Evolutionary conservation across 108 stramenopile genomes (phyloP), one percentile per base, ranked within the genome.

Genomic region (Cyclotella kingstonii): DNA sequence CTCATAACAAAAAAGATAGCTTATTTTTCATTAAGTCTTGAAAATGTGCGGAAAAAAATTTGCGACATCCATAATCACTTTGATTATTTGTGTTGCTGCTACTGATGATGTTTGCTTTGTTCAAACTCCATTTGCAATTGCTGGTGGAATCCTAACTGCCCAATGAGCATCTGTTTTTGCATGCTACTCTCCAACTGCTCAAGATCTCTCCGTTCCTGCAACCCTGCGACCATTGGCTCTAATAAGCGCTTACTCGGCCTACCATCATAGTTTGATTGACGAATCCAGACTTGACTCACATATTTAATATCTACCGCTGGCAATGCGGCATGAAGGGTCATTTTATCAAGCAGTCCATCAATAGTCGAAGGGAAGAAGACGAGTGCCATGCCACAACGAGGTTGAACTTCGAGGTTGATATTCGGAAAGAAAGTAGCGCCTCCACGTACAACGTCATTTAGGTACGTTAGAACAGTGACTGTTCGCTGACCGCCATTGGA

Each of bases 241-340:
- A 64, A 49, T 42, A 93, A 51, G 27, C 93, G 70, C 44, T 88
- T 89, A 46, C 75, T 78, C 3, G 93, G 81, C 31, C 77, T 76
- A 22, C 93, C 93, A 30, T 72, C 79, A 76, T 97, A 97, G 15
- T 62, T 60, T 15, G 68, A 51, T 66, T 97, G 95, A 12, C 96
- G 87, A 48, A 98, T 90, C 98, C 98, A 97, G 12, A 97, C 91
- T 77, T 98, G 98, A 56, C 83, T 88, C n/a, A 98, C 94, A 59
- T 93, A 98, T 57, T 98, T 98, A 30, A 78, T 66, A 60, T 89
- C 94, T 28, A 91, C 63, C 8, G 96, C 94, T 0, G 91, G 90
- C 64, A 89, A 56, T 0, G 94, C 98, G 1, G 91, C 85, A 70
- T 97, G 96, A 40, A 97, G 73, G 7, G 94, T 90, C 67, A 77